Percentiles rank a stretch among this genome's conserved stretches.
phyloP scores from a whole-genome alignment of 371 early-diverging fungal genomes.

The Mucor irregularis region DNA sequence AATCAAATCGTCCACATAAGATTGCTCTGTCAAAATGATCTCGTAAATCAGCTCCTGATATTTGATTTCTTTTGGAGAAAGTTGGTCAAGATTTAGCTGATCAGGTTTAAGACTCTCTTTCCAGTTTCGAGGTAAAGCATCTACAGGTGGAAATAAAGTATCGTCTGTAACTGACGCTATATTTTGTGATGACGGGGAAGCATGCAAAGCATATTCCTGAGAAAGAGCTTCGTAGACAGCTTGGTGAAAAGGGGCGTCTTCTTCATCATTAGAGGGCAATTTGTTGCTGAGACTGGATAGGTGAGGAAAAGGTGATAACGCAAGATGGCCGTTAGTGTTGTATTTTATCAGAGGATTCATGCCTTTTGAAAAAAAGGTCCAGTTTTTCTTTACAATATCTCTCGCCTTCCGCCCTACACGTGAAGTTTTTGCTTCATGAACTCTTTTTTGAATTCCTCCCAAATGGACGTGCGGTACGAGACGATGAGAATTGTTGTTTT shows the following conservation, averaged over 20 bases:
- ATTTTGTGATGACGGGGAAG: conserved; percentile 15
- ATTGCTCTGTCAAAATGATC: conserved; percentile 61
- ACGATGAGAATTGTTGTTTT: conserved; percentile 4
- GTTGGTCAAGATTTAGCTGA: neutral
- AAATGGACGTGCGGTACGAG: conserved; percentile 7
- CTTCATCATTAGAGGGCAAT: conserved; percentile 8
- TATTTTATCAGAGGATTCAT: conserved; percentile 5
- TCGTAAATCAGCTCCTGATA: conserved; percentile 72
- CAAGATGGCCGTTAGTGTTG: conserved; percentile 5
- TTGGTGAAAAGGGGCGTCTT: conserved; percentile 8
- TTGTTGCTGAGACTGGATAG: neutral
- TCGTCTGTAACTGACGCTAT: conserved; percentile 9
- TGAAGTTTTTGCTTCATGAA: conserved; percentile 8
- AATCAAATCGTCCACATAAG: conserved; percentile 62
- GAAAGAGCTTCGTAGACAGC: neutral
- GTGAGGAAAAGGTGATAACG: neutral
- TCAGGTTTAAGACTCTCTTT: conserved; percentile 16
- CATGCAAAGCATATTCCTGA: conserved; percentile 9
- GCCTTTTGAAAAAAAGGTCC: conserved; percentile 19
- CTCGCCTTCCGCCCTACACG: conserved; percentile 19
- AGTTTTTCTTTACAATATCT: conserved; percentile 18
- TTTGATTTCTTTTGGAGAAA: conserved; percentile 33
- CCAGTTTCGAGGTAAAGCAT: conserved; percentile 21
- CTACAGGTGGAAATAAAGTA: conserved; percentile 7
- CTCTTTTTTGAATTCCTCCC: conserved; percentile 17